phyloP scores from a whole-genome alignment of 306 rosid species.

The Benincasa hispida region DNA sequence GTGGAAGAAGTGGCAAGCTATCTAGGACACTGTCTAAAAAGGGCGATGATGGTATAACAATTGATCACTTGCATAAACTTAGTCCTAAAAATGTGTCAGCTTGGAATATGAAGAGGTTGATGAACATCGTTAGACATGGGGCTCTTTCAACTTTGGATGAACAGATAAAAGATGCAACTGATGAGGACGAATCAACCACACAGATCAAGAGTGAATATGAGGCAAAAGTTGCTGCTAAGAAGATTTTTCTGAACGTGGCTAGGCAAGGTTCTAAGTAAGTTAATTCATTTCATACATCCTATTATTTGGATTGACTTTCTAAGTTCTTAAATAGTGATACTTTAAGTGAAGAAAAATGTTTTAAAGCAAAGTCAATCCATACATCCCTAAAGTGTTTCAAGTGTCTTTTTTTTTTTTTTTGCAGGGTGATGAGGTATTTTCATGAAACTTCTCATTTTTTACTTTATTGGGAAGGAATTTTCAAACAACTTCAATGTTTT shows the following conservation, averaged over 20 bases:
- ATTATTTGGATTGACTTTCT: too few species aligned
- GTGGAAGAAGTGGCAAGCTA: slow-evolving; percentile 23
- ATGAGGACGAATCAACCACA: slow-evolving; percentile 37
- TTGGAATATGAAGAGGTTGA: slow-evolving; percentile 89
- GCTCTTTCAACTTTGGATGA: slow-evolving; percentile 60
- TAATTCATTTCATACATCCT: background rate
- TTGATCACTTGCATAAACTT: slow-evolving; percentile 60
- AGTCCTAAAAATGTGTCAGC: slow-evolving; percentile 79
- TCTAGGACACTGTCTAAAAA: slow-evolving; percentile 31
- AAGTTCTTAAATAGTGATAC: too few species aligned
- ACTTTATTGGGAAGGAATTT: background rate
- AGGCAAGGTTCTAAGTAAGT: slow-evolving; percentile 49
- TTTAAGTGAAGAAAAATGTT: too few species aligned
- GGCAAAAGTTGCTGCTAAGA: slow-evolving; percentile 78
- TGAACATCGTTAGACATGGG: slow-evolving; percentile 58
- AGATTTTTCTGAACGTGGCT: slow-evolving; percentile 72
- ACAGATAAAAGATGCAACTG: slow-evolving; percentile 30
- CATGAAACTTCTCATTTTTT: background rate
- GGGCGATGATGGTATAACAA: slow-evolving; percentile 50
- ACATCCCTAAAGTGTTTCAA: background rate
- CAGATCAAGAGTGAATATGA: slow-evolving; percentile 60
- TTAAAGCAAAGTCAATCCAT: too few species aligned
- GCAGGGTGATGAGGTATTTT: background rate
- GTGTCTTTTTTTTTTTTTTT: too few species aligned
- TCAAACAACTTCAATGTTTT: background rate